Evolutionary conservation across 164 flowering plant species (phyloP), one percentile per base, ranked within the genome.

Genomic region (Magnolia sinica): DNA sequence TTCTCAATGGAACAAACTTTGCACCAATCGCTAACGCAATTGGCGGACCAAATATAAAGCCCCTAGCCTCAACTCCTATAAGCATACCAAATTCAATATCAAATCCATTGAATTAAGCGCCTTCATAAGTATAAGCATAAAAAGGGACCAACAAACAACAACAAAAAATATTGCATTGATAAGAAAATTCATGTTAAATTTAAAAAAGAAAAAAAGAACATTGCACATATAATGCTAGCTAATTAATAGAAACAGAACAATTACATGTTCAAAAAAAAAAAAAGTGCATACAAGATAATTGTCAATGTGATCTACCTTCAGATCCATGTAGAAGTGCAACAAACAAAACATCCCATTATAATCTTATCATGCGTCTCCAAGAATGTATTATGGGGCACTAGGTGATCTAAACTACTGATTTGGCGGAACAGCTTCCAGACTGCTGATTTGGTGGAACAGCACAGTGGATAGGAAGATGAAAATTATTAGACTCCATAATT

Each of bases 11-110:
- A 76, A 96, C 95, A 87, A 96, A 96, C 81, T 96, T 96, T 68
- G 99, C 99, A 68, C 99, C 99, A 73, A 96, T 94, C 4, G 94
- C 97, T 86, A 93, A 84, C 24, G 99, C 99, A 78, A 95, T 91
- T 29, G 99, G 91, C 72, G 99, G 97, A 58, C 99, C 99, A 81
- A 95, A 95, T 50, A 93, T 89, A 76, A 95, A 95, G 1, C 98
- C 98, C 1, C 99, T 89, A 31, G 99, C 99, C 82, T 96, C 99
- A 72, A 96, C 84, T 27, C 99, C 99, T 96, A 71, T 59, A 1
- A 37, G 75, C 72, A 79, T 7, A 23, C 64, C 45, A 67, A 82
- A 72, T 9, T 55, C 16, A 55, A 55, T 16, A 5, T 10, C 13
- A 55, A 55, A 55, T 55, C 61, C 61, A 55, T 55, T 55, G 16